These are phyloP conservation scores for Pythium graminicola DNA, from an alignment of 352 stramenopile genomes.

Conservation along the genomic window DNA sequence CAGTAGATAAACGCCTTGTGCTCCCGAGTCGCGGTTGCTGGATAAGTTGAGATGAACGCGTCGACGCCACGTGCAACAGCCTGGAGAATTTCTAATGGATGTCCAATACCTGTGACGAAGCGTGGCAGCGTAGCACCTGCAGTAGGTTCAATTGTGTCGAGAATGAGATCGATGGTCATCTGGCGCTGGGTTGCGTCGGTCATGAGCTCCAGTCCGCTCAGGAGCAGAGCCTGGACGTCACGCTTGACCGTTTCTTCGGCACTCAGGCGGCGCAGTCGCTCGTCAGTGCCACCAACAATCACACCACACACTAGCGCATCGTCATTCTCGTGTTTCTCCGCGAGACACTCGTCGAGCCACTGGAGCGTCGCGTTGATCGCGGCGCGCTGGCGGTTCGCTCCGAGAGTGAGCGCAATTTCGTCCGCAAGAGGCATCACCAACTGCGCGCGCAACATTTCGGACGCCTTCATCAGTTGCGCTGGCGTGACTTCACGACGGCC, in stretches of 20 bases:
- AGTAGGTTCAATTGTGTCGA: conserved; percentile 29
- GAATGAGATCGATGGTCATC: conserved; percentile 38
- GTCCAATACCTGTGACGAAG: conserved; percentile 56
- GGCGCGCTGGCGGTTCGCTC: conserved; percentile 57
- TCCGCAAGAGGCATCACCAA: conserved; percentile 62
- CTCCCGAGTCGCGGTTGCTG: conserved; percentile 38
- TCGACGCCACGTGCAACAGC: conserved; percentile 51
- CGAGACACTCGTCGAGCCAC: conserved; percentile 64
- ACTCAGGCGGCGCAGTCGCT: conserved; percentile 42
- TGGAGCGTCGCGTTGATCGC: conserved; percentile 58
- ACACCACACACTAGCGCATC: conserved; percentile 47
- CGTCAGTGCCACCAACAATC: conserved; percentile 58
- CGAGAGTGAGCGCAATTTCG: conserved; percentile 47
- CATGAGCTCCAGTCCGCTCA: conserved; percentile 54
- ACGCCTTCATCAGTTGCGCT: conserved; percentile 56
- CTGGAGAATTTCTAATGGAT: conserved; percentile 53
- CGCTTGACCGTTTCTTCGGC: conserved; percentile 60
- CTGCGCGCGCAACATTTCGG: conserved; percentile 39
- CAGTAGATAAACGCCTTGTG: conserved; percentile 56
- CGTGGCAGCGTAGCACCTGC: conserved; percentile 31
- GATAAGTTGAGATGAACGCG: conserved; percentile 65
- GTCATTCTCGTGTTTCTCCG: conserved; percentile 15
- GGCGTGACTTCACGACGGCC: conserved; percentile 41
- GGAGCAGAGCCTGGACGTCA: conserved; percentile 52
- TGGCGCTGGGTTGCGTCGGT: conserved; percentile 31